phyloP scores from a whole-genome alignment of 2,329 filamentous ascomycete species.

The Pyricularia grisea region DNA sequence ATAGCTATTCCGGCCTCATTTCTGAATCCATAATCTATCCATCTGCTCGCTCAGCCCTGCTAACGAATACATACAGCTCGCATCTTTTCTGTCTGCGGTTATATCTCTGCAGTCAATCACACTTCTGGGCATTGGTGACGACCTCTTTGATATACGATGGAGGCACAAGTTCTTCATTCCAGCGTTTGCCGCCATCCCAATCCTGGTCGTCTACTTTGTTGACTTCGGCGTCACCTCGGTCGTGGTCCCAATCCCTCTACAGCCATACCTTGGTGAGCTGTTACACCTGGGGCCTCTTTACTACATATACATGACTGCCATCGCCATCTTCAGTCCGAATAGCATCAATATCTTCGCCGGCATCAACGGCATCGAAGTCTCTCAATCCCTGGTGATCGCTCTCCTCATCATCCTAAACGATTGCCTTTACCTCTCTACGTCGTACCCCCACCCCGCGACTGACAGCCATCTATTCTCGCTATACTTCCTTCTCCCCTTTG shows the following conservation, averaged over 20 bases:
- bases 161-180: constrained; percentile 98
- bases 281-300: constrained; percentile 77
- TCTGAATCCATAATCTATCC: background rate
- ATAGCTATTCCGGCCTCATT: background rate
- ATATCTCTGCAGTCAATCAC: constrained; percentile 86
- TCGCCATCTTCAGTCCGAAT: constrained; percentile 97
- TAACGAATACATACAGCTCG: constrained; percentile 49
- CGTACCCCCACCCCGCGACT: constrained; percentile 84
- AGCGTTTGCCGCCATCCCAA: constrained; percentile 82
- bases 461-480: constrained; percentile 95
- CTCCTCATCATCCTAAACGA: constrained; percentile 79
- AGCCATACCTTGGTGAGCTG: constrained; percentile 74
- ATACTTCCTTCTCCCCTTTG: constrained; percentile 87
- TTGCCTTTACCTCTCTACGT: constrained; percentile 71
- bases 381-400: constrained; percentile 87
- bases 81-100: constrained; percentile 88
- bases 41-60: background rate
- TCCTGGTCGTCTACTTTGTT: constrained; percentile 95
- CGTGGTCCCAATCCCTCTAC: constrained; percentile 78
- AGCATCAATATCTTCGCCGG: constrained; percentile 99
- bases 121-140: constrained; percentile 87
- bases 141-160: constrained; percentile 97
- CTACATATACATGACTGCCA: constrained; percentile 92
- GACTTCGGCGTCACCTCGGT: constrained; percentile 96
- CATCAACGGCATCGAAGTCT: constrained; percentile 97